Evolutionary conservation across 495 filamentous ascomycete species (phyloP).

Genomic region (Hyaloscypha variabilis): DNA sequence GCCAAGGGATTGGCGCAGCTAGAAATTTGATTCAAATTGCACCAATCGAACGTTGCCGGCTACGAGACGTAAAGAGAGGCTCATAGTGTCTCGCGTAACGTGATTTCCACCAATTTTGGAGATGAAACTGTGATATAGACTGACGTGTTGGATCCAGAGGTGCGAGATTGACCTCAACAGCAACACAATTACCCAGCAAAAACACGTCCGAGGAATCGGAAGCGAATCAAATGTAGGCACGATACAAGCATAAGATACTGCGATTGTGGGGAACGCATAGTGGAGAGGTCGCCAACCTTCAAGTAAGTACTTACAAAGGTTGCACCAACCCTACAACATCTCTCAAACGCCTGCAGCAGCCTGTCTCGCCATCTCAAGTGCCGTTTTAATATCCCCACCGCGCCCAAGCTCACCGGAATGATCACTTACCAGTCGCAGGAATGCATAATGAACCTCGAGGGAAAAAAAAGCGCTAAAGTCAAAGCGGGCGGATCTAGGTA

Average conservation of each 20-base stretch:
- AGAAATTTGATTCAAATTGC: conserved; percentile 1
- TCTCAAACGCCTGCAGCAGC: background rate
- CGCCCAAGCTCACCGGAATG: conserved; percentile 16
- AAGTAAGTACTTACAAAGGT: conserved; percentile 32
- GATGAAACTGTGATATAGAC: background rate
- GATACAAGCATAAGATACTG: conserved; percentile 4
- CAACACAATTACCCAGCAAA: background rate
- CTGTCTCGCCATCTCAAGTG: background rate
- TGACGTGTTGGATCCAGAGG: background rate
- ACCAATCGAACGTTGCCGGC: conserved; percentile 5
- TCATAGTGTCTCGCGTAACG: background rate
- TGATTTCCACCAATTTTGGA: conserved; percentile 21
- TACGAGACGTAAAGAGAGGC: background rate
- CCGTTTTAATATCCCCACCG: background rate
- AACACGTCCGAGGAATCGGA: conserved; percentile 7
- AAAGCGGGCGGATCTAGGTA: conserved; percentile 16
- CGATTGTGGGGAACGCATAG: conserved; percentile 12
- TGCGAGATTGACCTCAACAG: background rate
- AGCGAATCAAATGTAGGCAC: conserved; percentile 6
- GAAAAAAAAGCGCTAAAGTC: conserved; percentile 25
- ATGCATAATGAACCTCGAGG: background rate
- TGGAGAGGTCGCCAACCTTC: conserved; percentile 30
- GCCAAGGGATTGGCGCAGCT: background rate
- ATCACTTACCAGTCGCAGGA: conserved; percentile 26
- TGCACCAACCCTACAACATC: background rate